A percentile compares a stretch with the other conserved stretches of the same genome.
Conservation (phyloP, 345 rosid species). For the Ailanthus altissimus region DNA sequence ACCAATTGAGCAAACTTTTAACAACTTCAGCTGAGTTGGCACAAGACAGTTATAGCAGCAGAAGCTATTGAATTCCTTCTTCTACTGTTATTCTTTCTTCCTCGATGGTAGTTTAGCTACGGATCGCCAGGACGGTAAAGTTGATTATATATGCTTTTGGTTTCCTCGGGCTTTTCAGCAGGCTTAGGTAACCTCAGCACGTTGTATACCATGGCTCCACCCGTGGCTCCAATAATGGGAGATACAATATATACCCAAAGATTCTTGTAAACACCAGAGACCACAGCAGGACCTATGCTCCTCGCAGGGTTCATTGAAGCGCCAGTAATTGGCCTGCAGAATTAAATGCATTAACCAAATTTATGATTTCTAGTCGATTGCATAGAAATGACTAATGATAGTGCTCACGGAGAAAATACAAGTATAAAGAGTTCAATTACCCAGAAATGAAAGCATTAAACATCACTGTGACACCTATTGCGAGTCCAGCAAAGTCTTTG, state of each 20-base stretch:
- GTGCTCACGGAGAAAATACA: neutral
- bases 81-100: neutral
- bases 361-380: neutral
- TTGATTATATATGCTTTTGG: constrained; percentile 29
- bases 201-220: constrained; percentile 33
- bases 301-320: constrained; percentile 66
- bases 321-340: constrained; percentile 54
- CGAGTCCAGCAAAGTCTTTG: constrained; percentile 38
- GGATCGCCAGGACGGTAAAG: constrained; percentile 29
- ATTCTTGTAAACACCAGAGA: constrained; percentile 40
- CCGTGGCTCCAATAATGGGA: constrained; percentile 46
- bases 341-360: neutral
- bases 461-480: constrained; percentile 39
- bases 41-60: too few relatives aligned
- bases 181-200: constrained; percentile 37
- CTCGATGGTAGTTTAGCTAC: constrained; percentile 10
- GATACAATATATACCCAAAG: constrained; percentile 46
- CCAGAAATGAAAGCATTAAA: constrained; percentile 47
- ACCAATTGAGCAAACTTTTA: too few relatives aligned
- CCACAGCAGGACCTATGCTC: constrained; percentile 56
- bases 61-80: too few relatives aligned
- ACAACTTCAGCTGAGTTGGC: too few relatives aligned
- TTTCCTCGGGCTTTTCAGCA: constrained; percentile 23
- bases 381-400: neutral
- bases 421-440: constrained; percentile 24